These are phyloP conservation scores for Blastomyces emzantsi DNA, from an alignment of 2,329 filamentous ascomycete genomes.

Conservation along the genomic window DNA sequence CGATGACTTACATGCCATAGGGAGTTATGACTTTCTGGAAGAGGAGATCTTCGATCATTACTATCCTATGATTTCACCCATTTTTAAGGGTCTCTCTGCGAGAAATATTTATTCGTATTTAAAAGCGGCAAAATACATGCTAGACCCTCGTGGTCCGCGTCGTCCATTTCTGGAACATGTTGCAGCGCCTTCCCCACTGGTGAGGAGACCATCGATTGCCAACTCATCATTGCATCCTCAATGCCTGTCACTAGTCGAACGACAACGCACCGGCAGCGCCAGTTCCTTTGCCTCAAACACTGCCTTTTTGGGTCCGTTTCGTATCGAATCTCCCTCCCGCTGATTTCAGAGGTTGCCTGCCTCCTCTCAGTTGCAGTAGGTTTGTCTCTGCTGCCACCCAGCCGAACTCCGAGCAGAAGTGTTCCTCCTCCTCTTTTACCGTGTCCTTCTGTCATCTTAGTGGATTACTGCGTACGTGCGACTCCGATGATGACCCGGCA, in stretches of 20 bases:
- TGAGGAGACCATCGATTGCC: conserved; percentile 56
- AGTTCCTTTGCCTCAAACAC: conserved; percentile 4
- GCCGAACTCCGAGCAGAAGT: not conserved
- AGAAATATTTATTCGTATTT: conserved; percentile 1
- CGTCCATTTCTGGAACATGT: conserved; percentile 33
- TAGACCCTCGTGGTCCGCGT: conserved; percentile 17
- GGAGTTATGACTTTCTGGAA: not conserved
- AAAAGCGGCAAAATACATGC: conserved; percentile 9
- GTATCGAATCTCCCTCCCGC: not conserved
- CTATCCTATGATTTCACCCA: not conserved
- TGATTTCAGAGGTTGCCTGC: too few species aligned
- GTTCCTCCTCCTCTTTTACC: not conserved
- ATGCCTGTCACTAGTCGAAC: conserved; percentile 26
- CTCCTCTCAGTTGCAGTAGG: not conserved
- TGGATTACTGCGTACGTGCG: not conserved
- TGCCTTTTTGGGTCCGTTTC: conserved; percentile 2
- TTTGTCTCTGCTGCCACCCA: not conserved
- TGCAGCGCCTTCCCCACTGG: conserved; percentile 40
- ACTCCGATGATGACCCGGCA: conserved; percentile 2
- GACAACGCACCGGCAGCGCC: conserved; percentile 16
- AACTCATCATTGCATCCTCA: conserved; percentile 67
- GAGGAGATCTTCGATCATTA: conserved; percentile 1
- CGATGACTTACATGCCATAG: not conserved
- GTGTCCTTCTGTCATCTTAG: not conserved
- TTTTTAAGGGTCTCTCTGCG: conserved; percentile 5